Conservation (phyloP, 73 alveolate species). For the Tetrahymena borealis region DNA sequence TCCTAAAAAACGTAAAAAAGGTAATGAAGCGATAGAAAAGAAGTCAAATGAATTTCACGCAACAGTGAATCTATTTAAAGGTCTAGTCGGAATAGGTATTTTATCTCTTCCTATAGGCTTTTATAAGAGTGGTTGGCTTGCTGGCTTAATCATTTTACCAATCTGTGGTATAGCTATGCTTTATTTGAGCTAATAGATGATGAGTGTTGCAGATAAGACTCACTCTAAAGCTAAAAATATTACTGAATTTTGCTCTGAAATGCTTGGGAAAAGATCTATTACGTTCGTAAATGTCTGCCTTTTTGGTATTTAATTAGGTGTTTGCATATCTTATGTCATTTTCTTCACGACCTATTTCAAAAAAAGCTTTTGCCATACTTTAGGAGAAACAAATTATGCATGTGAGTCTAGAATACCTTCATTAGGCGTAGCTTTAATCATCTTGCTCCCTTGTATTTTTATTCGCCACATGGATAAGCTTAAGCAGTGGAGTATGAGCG, state of each 20-base stretch:
- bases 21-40: background rate
- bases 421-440: background rate
- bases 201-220: background rate
- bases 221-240: background rate
- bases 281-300: background rate
- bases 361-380: background rate
- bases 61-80: background rate
- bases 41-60: background rate
- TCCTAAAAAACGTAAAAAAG: background rate
- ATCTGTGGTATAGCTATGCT: background rate
- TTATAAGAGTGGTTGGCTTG: background rate
- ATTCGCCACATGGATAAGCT: background rate
- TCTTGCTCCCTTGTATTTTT: background rate
- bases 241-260: background rate
- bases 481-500: background rate
- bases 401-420: background rate
- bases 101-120: background rate
- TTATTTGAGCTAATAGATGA: background rate
- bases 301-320: background rate
- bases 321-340: background rate
- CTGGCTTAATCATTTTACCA: background rate
- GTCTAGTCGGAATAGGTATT: background rate
- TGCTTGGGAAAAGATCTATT: background rate
- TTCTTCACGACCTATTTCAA: background rate
- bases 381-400: background rate